Evolutionary conservation across 2,329 filamentous ascomycete genomes (phyloP).

Genomic region (Trichoderma brevicompactum): DNA sequence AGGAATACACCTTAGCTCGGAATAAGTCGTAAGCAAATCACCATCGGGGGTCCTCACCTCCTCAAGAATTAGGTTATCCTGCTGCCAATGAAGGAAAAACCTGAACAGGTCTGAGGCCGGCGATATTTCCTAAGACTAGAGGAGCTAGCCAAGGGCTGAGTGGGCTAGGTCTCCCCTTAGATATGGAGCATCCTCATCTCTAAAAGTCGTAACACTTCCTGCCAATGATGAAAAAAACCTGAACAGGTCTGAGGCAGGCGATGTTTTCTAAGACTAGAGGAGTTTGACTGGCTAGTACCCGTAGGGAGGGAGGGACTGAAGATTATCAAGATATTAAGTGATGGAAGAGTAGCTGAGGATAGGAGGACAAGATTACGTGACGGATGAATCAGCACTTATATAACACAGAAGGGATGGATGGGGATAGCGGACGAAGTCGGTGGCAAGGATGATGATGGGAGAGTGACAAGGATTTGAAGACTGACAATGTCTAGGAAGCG

Average conservation of each 20-base stretch:
- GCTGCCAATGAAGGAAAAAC: not conserved
- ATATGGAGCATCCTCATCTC: not conserved
- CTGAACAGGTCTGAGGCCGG: not conserved
- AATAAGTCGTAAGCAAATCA: not conserved
- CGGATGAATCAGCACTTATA: not conserved
- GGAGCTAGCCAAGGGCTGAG: not conserved
- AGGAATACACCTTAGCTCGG: not conserved
- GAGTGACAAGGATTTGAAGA: not conserved
- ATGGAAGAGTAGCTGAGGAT: not conserved
- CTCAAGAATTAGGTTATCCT: not conserved
- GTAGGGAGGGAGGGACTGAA: not conserved
- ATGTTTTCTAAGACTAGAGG: not conserved
- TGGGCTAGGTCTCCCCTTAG: not conserved
- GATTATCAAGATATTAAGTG: not conserved
- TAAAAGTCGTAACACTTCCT: not conserved
- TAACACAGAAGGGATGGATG: not conserved
- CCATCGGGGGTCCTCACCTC: not conserved
- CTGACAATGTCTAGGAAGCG: not conserved
- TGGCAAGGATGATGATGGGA: not conserved
- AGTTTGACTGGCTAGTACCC: too few relatives aligned
- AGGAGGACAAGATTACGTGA: not conserved
- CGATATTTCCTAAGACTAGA: not conserved
- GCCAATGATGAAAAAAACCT: not conserved
- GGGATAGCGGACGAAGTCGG: not conserved
- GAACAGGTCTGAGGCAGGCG: not conserved